Base-by-base conservation (phyloP, 1,139 yeast species). In the Hyphopichia burtonii region DNA sequence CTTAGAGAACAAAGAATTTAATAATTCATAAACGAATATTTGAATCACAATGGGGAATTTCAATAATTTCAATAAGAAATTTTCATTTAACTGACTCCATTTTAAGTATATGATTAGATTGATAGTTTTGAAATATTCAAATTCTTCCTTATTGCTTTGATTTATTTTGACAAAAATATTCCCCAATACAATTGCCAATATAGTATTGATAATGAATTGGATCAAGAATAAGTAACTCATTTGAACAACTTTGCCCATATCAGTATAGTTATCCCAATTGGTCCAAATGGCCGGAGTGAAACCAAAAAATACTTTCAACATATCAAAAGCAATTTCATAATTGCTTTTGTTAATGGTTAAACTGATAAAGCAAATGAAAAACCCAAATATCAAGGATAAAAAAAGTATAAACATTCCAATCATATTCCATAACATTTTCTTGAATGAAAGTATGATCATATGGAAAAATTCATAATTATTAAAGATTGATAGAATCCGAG, bases 241-340 rank as follows among this genome's bases (percentile, higher is more conserved):
- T 47, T 78, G 74, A 30, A 78, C 69, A 11, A 63, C 53, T 39
- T 76, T 66, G 1, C 86, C 86, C 31, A 79, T 57, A 3, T 63
- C 54, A 38, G 79, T 74, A 52, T 74, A 80, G 44, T 68, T 65
- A 36, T 68, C 65, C 84, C 84, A 79, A 47, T 76, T 75, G 40
- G 73, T 68, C 86, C 86, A 81, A 1, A 80, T 84, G 0, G 83
- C 78, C 0, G 85, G 84, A 0, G 85, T 80, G 54, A 78, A 80
- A 1, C 86, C 85, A 54, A 80, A 80, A 47, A 80, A 71, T 6
- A 80, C 68, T 54, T 78, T 77, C 39, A 79, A 59, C 68, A 80
- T 68, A 48, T 76, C 80, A 55, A 74, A 80, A 17, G 82, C 76
- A 27, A 80, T 78, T 34, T 74, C 73, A 27, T 65, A 61, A n/a